Base-by-base conservation (phyloP, 805 yeast species). In the Lipomyces starkeyi region DNA sequence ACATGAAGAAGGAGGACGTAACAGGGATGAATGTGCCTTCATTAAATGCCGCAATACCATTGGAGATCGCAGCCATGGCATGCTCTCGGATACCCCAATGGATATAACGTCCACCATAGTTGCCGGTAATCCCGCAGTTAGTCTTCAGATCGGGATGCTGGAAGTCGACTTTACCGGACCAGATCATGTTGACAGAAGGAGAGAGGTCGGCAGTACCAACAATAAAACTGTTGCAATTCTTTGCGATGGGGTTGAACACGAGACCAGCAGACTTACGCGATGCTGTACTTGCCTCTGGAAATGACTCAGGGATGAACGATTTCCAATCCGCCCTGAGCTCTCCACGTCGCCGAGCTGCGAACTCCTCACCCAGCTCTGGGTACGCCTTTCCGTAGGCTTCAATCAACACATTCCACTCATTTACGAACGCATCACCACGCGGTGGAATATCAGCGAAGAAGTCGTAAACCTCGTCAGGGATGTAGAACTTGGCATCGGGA, bases 1-100 rank as follows among this genome's bases (percentile, higher is more conserved):
- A 74, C 80, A 81, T 2, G 63, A 73, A 77, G 74, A 80, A 81
- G 0, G 84, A 73, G 2, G 83, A 80, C 4, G 83, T 80, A 22
- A 80, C 76, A 1, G 83, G 83, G 63, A 81, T 76, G 70, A 81
- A 77, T 22, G 80, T 76, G 9, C 81, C 81, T 61, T 73, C 70
- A 61, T 73, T 71, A 69, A 67, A 80, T 81, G 54, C 83, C 76
- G 58, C 82, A 76, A 61, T 80, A 11, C 66, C 81, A 78, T 78
- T n/a, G n/a, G n/a, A n/a, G n/a, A n/a, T n/a, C n/a, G n/a, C n/a
- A n/a, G n/a, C n/a, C n/a, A n/a, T n/a, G 4, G 78, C 80, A 64
- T 77, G 80, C 64, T 78, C 81, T 54, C 81, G 72, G 29, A 78
- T 73, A 62, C 81, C 81, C 65, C 73, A 78, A 56, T 76, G 78